Percentiles rank a stretch among this genome's conserved stretches.
Evolutionary conservation across 352 stramenopile genomes (phyloP).

Genomic region (Phytophthora agathidicida): DNA sequence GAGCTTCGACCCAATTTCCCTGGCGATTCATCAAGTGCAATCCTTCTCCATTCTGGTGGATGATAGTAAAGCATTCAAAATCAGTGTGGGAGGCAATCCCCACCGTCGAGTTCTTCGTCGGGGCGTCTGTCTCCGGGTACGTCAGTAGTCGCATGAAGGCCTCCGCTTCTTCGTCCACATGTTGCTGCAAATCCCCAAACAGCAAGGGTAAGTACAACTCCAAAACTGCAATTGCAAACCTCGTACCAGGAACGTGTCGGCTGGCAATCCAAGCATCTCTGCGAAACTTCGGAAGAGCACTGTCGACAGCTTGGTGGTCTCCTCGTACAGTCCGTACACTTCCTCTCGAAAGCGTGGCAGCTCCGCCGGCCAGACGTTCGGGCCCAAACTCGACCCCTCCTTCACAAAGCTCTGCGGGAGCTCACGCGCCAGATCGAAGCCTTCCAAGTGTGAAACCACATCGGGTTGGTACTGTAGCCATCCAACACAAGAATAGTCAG

Average conservation of each 20-base stretch:
- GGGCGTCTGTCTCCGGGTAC: slow-evolving; percentile 58
- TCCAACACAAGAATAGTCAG: not conserved
- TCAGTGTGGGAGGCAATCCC: slow-evolving; percentile 86
- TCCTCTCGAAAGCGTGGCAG: slow-evolving; percentile 66
- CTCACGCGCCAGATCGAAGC: slow-evolving; percentile 76
- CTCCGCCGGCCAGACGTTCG: slow-evolving; percentile 78
- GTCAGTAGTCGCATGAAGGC: slow-evolving; percentile 83
- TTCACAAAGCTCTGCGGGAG: slow-evolving; percentile 60
- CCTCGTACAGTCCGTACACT: slow-evolving; percentile 76
- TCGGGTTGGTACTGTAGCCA: slow-evolving; percentile 72
- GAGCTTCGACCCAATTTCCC: slow-evolving; percentile 72
- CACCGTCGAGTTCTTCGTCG: slow-evolving; percentile 65
- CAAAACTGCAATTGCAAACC: not conserved
- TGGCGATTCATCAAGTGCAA: slow-evolving; percentile 69
- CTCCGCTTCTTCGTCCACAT: slow-evolving; percentile 69
- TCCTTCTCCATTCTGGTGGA: slow-evolving; percentile 81
- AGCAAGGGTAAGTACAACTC: slow-evolving; percentile 15
- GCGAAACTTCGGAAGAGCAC: slow-evolving; percentile 80
- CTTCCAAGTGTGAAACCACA: slow-evolving; percentile 77
- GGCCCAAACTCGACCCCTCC: slow-evolving; percentile 69
- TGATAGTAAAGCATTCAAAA: slow-evolving; percentile 88
- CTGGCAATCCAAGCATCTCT: slow-evolving; percentile 72
- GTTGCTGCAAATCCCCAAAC: slow-evolving; percentile 50
- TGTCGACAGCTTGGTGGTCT: slow-evolving; percentile 68
- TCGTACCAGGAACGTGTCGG: slow-evolving; percentile 66